Evolutionary conservation across 306 rosid species (phyloP).

Genomic region (Quercus parvula): DNA sequence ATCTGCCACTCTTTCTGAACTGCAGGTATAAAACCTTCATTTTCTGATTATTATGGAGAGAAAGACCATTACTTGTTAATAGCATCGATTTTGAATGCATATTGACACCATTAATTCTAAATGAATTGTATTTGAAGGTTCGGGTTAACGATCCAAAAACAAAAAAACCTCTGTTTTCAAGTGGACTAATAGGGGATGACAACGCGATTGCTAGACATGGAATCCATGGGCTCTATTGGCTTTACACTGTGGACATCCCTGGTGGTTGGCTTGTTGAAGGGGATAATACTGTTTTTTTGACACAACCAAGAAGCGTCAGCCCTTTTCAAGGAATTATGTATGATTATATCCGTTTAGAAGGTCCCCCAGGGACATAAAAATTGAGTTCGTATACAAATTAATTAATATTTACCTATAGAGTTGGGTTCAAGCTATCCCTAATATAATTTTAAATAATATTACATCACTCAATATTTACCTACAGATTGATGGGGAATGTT

Average conservation of each 20-base stretch:
- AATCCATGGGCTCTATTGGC: constrained; percentile 24
- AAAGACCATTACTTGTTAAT: neutral
- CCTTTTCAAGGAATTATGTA: constrained; percentile 62
- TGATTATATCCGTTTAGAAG: constrained; percentile 78
- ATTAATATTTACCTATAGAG: neutral
- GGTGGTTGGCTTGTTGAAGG: constrained; percentile 1
- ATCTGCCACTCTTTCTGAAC: constrained; percentile 29
- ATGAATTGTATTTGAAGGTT: constrained; percentile 39
- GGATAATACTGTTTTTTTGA: constrained; percentile 11
- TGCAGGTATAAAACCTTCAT: constrained; percentile 26
- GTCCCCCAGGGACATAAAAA: constrained; percentile 22
- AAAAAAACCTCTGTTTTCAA: constrained; percentile 20
- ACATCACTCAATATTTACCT: no score
- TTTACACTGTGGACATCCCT: neutral
- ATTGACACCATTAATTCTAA: neutral
- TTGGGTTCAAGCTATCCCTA: fast-evolving
- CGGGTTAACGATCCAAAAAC: constrained; percentile 37
- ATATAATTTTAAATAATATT: no score
- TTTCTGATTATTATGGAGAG: no score
- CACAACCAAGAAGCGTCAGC: neutral
- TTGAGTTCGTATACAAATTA: neutral
- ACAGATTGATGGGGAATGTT: no score
- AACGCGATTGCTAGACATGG: constrained; percentile 57
- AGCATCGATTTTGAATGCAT: neutral
- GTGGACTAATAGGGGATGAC: constrained; percentile 51